Evolutionary conservation across 139 green algal genomes (phyloP).

Genomic region (Diplosphaera chodatii): DNA sequence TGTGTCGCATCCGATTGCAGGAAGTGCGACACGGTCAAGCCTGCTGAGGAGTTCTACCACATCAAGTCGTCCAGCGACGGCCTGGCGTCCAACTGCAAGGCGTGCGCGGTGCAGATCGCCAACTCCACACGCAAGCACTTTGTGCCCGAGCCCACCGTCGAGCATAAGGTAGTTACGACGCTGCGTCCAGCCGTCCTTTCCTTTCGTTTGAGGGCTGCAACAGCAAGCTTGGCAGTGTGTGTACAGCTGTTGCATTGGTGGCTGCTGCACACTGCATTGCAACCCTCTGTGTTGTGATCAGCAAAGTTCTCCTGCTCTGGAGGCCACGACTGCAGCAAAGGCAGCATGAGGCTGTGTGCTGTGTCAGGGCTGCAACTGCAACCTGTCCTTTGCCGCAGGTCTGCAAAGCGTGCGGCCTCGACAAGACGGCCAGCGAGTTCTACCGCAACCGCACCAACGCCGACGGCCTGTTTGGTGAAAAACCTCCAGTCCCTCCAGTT

Average conservation of each 20-base stretch:
- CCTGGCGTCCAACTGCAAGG: neutral
- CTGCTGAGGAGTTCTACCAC: neutral
- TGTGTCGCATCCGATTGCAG: neutral
- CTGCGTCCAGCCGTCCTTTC: too few species aligned
- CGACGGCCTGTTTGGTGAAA: slow-evolving; percentile 13
- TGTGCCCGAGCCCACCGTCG: slow-evolving; percentile 15
- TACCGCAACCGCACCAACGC: slow-evolving; percentile 25
- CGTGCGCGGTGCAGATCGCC: neutral
- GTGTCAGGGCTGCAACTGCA: neutral
- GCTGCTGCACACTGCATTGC: too few species aligned
- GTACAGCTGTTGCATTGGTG: too few species aligned
- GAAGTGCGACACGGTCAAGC: neutral
- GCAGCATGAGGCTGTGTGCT: too few species aligned
- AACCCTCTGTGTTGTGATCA: too few species aligned
- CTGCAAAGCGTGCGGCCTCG: neutral
- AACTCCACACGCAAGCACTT: neutral
- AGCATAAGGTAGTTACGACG: slow-evolving; percentile 3
- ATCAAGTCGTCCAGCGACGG: neutral
- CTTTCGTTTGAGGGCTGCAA: too few species aligned
- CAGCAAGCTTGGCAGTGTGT: too few species aligned
- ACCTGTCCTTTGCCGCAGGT: neutral
- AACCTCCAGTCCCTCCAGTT: too few species aligned
- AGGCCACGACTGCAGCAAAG: too few species aligned
- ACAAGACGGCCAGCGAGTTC: slow-evolving; percentile 15
- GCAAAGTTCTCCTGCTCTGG: too few species aligned